phyloP scores from a whole-genome alignment of 208 protist species.

The Phytomonas francai region DNA sequence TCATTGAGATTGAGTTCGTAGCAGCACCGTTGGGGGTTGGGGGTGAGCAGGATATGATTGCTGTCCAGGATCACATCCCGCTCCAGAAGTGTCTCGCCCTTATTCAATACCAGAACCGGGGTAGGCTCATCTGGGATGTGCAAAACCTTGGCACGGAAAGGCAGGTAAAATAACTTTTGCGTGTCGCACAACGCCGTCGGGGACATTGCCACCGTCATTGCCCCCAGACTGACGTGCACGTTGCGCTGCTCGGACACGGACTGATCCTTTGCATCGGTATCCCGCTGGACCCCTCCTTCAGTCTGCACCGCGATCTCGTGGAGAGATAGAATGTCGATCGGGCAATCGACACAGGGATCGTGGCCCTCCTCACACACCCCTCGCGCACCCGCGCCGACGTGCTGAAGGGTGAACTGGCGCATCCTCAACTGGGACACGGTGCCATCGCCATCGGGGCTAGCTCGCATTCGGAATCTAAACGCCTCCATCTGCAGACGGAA shows the following conservation, averaged over 20 bases:
- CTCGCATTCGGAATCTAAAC: constrained; percentile 9
- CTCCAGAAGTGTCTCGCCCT: constrained; percentile 40
- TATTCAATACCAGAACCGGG: constrained; percentile 39
- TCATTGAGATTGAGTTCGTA: constrained; percentile 69
- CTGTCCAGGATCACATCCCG: constrained; percentile 52
- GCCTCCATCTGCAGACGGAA: constrained; percentile 28
- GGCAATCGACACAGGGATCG: neutral
- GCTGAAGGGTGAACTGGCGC: constrained; percentile 21
- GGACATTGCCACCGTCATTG: constrained; percentile 39
- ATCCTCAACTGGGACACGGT: no score
- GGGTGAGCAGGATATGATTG: constrained; percentile 60
- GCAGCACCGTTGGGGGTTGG: constrained; percentile 50
- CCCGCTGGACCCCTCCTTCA: constrained; percentile 12
- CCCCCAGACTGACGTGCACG: constrained; percentile 24
- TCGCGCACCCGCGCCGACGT: constrained; percentile 35
- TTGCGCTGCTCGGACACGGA: constrained; percentile 38
- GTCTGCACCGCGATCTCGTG: constrained; percentile 16
- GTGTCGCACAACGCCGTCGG: constrained; percentile 69
- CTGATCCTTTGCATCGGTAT: constrained; percentile 18
- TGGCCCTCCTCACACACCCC: constrained; percentile 2
- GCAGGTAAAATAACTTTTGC: constrained; percentile 64
- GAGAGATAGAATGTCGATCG: constrained; percentile 25
- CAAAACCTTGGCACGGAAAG: constrained; percentile 70
- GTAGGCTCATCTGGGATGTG: constrained; percentile 51
- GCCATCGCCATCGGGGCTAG: no score